phyloP scores from a whole-genome alignment of 2,329 filamentous ascomycete genomes.

The Lasiodiplodia theobromae region DNA sequence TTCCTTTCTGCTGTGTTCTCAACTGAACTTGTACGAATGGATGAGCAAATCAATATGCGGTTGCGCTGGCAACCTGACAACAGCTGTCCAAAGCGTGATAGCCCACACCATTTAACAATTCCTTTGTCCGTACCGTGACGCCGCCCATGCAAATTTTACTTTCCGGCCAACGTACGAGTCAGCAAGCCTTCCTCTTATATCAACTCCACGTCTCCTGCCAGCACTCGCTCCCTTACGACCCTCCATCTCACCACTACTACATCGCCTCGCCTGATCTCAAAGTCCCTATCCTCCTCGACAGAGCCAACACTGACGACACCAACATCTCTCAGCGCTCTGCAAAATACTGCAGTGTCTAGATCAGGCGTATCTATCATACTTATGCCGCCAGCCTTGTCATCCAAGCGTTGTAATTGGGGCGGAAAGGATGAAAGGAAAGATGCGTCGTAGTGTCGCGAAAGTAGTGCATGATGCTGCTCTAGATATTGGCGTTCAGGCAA shows the following conservation, averaged over 20 bases:
- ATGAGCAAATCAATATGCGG: not conserved
- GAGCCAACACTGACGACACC: conserved; percentile 64
- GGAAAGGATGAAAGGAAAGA: conserved; percentile 89
- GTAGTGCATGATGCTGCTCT: conserved; percentile 80
- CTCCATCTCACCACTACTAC: conserved; percentile 66
- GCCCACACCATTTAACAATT: not conserved
- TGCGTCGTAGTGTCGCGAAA: conserved; percentile 82
- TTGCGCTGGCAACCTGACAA: not conserved
- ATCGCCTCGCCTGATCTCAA: conserved; percentile 58
- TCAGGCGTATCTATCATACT: conserved; percentile 94
- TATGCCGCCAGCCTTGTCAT: conserved; percentile 87
- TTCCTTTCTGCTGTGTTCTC: not conserved
- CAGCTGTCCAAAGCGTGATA: not conserved
- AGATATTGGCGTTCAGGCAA: conserved; percentile 81
- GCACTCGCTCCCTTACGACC: conserved; percentile 67
- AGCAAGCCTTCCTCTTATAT: conserved; percentile 44
- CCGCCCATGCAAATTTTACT: not conserved
- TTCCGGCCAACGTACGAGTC: not conserved
- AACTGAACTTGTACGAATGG: not conserved
- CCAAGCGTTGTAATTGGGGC: conserved; percentile 77
- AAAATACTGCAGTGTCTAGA: conserved; percentile 82
- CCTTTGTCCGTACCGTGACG: not conserved
- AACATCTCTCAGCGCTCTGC: conserved; percentile 71
- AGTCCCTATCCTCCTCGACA: conserved; percentile 58
- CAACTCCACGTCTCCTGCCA: conserved; percentile 77